A percentile compares a stretch with the other conserved stretches of the same genome.
phyloP scores from a whole-genome alignment of 208 protist species.

The Acanthamoeba rhysodes region DNA sequence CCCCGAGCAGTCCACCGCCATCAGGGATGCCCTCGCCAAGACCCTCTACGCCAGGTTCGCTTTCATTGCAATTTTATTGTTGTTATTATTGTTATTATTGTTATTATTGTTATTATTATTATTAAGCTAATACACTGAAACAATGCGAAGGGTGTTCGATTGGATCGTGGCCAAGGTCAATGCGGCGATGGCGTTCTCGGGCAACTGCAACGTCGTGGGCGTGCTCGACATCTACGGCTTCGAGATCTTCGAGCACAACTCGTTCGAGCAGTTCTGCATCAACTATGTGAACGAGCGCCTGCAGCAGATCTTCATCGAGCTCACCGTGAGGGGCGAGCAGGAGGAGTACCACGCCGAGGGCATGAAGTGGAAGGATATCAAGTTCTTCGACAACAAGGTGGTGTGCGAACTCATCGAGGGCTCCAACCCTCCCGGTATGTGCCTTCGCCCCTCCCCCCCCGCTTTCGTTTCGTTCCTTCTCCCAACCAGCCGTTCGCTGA shows the following conservation, averaged over 20 bases:
- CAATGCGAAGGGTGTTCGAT: conserved; percentile 94
- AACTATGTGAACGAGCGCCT: conserved; percentile 92
- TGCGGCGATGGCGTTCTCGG: conserved; percentile 84
- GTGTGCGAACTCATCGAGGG: conserved; percentile 95
- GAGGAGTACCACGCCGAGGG: conserved; percentile 97
- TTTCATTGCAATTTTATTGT: conserved; percentile 88
- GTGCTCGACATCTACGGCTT: conserved; percentile 96
- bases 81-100: not conserved
- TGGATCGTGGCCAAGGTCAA: conserved; percentile 91
- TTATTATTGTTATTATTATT: conserved; percentile 70
- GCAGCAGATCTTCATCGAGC: conserved; percentile 94
- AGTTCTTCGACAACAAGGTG: conserved; percentile 98
- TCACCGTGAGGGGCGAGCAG: conserved; percentile 96
- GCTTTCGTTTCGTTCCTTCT: too few species aligned
- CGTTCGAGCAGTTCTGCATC: conserved; percentile 92
- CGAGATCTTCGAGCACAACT: conserved; percentile 94
- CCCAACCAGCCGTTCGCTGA: conserved; percentile 62
- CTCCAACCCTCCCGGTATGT: too few species aligned
- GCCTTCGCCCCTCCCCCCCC: too few species aligned
- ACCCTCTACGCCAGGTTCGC: conserved; percentile 97
- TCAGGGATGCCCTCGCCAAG: conserved; percentile 96
- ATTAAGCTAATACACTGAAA: not conserved
- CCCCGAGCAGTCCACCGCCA: conserved; percentile 48
- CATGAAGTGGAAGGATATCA: conserved; percentile 96
- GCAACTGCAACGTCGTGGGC: conserved; percentile 98